Evolutionary conservation across 2,329 filamentous ascomycete genomes (phyloP), one percentile per base, ranked within the genome.

Genomic region (Nannizziopsis barbatae): DNA sequence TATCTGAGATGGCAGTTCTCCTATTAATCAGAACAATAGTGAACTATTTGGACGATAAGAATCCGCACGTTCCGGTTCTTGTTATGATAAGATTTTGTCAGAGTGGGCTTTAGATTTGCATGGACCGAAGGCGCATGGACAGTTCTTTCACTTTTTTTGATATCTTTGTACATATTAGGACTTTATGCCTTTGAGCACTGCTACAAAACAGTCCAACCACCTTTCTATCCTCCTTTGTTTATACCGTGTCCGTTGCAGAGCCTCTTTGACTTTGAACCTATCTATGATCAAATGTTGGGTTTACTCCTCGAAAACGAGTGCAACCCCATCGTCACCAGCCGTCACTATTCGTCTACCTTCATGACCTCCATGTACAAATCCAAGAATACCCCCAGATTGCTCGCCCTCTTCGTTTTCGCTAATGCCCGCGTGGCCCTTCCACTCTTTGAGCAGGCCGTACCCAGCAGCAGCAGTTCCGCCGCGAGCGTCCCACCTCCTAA

Each of bases 371-470:
- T 95, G 88, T 45, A 94, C 89, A 62, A 96, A 98, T 0, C 84
- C 89, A 57, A 96, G 68, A 7, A 96, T 83, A 46, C 90, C 90
- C 31, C 89, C 90, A 7, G 17, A 87, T 86, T 10, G 87, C 84
- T 61, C 86, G 80, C 27, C 89, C 81, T 57, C 86, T 66, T 63
- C 61, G 33, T 64, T 67, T 51, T 69, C 67, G 2, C 58, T 57
- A 17, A 65, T 53, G 15, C 61, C 64, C 51, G 66, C 50, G 64
- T 98, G 92, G 0, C 92, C 92, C 65, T 76, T 87, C 89, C 89
- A 96, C 67, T 95, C 89, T 55, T 81, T 83, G 18, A 86, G 70
- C 45, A 94, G 69, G 0, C 86, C 88, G 45, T 80, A 79, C 7
- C 75, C 79, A 1, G 79, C 79, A 1, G 77, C 77, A 1, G 76